Conservation (phyloP, 2,329 filamentous ascomycete genomes). For the Penicillium sclerotigenum region DNA sequence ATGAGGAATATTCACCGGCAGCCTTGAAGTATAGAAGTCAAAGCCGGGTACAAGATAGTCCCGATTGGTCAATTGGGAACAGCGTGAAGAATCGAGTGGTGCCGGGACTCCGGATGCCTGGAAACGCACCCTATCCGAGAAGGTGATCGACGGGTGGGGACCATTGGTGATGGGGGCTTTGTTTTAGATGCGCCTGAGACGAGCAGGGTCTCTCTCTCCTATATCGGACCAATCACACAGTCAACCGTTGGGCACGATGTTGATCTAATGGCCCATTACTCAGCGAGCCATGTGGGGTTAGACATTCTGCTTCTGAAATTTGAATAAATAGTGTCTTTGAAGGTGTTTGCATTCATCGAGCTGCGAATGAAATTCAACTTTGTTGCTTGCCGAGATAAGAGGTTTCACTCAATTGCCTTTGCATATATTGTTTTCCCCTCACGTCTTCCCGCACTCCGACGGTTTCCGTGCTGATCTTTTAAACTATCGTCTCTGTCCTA, state of each 20-base stretch:
- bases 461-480: conserved; percentile 23
- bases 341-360: no score
- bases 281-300: not conserved
- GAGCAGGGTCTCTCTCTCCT: not conserved
- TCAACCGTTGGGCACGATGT: conserved; percentile 13
- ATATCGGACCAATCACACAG: conserved; percentile 18
- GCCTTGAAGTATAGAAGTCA: not conserved
- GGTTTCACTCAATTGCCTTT: not conserved
- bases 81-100: conserved; percentile 21
- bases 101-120: not conserved
- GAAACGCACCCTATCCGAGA: not conserved
- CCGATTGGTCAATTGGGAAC: conserved; percentile 7
- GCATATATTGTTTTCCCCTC: conserved; percentile 1
- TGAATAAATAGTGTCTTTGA: not conserved
- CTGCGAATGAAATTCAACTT: no score
- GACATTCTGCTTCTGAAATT: not conserved
- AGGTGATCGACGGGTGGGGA: conserved; percentile 13
- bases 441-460: conserved; percentile 14
- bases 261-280: not conserved
- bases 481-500: not conserved
- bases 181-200: not conserved
- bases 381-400: not conserved
- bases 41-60: not conserved
- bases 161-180: not conserved
- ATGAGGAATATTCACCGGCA: conserved; percentile 17